A percentile compares a stretch with the other conserved stretches of the same genome.
phyloP scores from a whole-genome alignment of 1,284 basidiomycete genomes.

The Thecaphora thlaspeos region DNA sequence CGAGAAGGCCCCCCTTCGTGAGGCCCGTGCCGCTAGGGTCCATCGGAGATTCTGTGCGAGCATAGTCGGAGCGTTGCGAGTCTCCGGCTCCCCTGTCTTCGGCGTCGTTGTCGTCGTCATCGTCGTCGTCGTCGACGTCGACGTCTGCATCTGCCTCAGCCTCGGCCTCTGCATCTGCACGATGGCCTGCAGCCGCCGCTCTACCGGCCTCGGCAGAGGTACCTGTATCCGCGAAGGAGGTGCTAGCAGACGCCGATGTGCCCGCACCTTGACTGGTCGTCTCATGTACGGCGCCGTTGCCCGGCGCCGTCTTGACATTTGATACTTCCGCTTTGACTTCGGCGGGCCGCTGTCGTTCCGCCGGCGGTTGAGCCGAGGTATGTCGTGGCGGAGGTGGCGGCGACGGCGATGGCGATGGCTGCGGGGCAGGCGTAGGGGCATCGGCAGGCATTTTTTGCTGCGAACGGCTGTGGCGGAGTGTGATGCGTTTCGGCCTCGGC shows the following conservation, averaged over 20 bases:
- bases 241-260: too few relatives aligned
- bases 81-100: slow-evolving; percentile 11
- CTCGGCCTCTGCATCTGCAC: slow-evolving; percentile 1
- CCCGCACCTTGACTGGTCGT: too few relatives aligned
- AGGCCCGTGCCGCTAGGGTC: slow-evolving; percentile 14
- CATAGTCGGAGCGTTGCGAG: neutral
- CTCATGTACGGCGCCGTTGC: too few relatives aligned
- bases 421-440: too few relatives aligned
- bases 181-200: slow-evolving; percentile 1
- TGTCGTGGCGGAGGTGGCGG: slow-evolving; percentile 1
- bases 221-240: too few relatives aligned
- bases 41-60: slow-evolving; percentile 3
- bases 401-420: slow-evolving; percentile 7
- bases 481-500: slow-evolving; percentile 24
- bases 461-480: slow-evolving; percentile 20
- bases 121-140: slow-evolving; percentile 15
- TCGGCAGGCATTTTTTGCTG: slow-evolving; percentile 14
- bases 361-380: neutral
- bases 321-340: neutral
- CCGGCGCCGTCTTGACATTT: too few relatives aligned
- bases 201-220: too few relatives aligned
- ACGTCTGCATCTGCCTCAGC: neutral
- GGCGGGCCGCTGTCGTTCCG: too few relatives aligned
- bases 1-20: slow-evolving; percentile 30
- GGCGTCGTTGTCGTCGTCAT: slow-evolving; percentile 16